A percentile compares a stretch with the other conserved stretches of the same genome.
phyloP scores from a whole-genome alignment of 2,329 filamentous ascomycete genomes.

The Apiospora malaysiana region DNA sequence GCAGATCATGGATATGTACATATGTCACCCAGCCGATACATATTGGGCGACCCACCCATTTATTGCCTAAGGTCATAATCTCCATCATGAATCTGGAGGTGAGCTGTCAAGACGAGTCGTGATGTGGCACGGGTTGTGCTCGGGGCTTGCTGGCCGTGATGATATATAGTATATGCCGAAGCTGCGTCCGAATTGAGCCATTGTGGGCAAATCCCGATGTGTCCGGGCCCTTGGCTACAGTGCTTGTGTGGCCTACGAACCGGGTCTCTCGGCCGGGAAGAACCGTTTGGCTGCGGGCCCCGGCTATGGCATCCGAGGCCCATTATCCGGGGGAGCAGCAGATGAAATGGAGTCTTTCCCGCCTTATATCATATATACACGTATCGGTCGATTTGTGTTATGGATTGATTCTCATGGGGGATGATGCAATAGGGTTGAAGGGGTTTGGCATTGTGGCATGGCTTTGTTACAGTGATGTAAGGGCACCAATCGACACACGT shows the following conservation, averaged over 20 bases:
- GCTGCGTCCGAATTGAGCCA: not conserved
- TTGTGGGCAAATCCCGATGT: not conserved
- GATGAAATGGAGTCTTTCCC: not conserved
- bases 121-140: not conserved
- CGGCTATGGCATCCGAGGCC: not conserved
- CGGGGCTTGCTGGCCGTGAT: not conserved
- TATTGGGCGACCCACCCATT: not conserved
- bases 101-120: not conserved
- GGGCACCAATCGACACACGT: not conserved
- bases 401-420: not conserved
- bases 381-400: not conserved
- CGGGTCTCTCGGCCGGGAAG: constrained; percentile 10
- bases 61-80: not conserved
- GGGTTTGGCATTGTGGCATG: not conserved
- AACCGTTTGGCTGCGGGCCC: not conserved
- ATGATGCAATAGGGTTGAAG: not conserved
- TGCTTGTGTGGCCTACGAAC: not conserved
- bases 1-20: not conserved
- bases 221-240: not conserved
- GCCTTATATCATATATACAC: not conserved
- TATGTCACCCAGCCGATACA: not conserved
- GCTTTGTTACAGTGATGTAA: not conserved
- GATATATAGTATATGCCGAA: not conserved
- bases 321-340: not conserved
- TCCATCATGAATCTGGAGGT: not conserved